Evolutionary conservation across 2,329 filamentous ascomycete genomes (phyloP).

Genomic region (Diaporthe citri): DNA sequence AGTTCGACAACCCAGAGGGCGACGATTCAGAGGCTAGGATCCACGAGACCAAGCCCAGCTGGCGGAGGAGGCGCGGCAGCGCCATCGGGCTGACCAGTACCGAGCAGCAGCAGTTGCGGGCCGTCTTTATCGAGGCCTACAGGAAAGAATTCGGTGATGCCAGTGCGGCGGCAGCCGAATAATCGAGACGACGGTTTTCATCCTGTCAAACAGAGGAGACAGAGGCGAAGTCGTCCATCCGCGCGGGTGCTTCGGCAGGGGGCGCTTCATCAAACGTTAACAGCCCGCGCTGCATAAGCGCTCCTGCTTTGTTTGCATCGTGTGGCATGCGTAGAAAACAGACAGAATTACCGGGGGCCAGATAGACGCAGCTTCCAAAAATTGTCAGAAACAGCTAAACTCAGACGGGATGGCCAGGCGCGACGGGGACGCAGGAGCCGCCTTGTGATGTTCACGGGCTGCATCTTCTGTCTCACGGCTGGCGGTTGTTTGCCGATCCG

Average conservation of each 20-base stretch:
- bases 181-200: background rate
- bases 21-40: slow-evolving; percentile 62
- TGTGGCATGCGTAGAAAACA: background rate
- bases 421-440: slow-evolving; percentile 1
- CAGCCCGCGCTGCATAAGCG: background rate
- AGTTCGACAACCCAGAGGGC: slow-evolving; percentile 64
- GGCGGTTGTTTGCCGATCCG: slow-evolving; percentile 11
- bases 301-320: background rate
- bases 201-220: background rate
- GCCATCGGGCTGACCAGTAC: slow-evolving; percentile 55
- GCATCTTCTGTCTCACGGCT: background rate
- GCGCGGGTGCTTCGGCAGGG: background rate
- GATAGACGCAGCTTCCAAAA: background rate
- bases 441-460: background rate
- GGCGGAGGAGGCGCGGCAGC: slow-evolving; percentile 58
- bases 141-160: slow-evolving; percentile 44
- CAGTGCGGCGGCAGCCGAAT: background rate
- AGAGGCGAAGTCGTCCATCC: background rate
- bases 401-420: background rate
- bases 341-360: background rate
- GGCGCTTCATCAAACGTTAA: background rate
- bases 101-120: slow-evolving; percentile 60
- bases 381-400: background rate
- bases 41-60: slow-evolving; percentile 63
- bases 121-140: slow-evolving; percentile 53